Evolutionary conservation across 139 green algal species (phyloP).

Genomic region (Tetraselmis chui): DNA sequence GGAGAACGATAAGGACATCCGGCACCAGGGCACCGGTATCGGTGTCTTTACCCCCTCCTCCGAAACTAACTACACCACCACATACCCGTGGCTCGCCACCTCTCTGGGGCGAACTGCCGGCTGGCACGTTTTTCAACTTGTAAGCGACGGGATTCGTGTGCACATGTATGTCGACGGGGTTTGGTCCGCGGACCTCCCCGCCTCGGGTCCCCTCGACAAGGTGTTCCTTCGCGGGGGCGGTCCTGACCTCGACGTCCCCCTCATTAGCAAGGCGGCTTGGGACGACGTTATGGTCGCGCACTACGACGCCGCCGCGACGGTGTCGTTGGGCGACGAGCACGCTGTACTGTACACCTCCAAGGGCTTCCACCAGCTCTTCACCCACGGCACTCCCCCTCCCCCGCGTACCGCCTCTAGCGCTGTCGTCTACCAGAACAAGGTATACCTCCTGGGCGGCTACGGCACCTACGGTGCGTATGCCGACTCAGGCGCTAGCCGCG

Average conservation of each 20-base stretch:
- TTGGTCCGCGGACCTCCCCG: neutral
- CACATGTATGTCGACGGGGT: constrained; percentile 2
- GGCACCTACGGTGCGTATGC: constrained; percentile 1
- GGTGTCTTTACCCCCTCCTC: constrained; percentile 7
- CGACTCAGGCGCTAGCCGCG: neutral
- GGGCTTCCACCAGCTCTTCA: constrained; percentile 1
- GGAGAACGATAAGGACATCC: neutral
- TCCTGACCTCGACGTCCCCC: neutral
- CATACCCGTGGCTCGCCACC: constrained; percentile 6
- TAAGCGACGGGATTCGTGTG: constrained; percentile 3
- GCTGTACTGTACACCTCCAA: constrained; percentile 6
- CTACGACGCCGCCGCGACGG: neutral
- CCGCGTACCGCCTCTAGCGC: neutral
- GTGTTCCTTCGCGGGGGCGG: constrained; percentile 6
- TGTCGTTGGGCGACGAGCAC: constrained; percentile 5
- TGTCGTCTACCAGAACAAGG: constrained; percentile 5
- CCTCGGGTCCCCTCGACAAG: neutral
- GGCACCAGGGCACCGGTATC: neutral
- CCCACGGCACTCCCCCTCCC: constrained; percentile 4
- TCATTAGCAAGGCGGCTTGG: constrained; percentile 3
- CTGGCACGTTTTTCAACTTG: constrained; percentile 12
- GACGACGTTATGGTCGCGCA: constrained; percentile 15
- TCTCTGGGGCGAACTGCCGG: neutral
- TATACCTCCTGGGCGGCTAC: constrained; percentile 18
- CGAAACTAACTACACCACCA: neutral